Conservation (phyloP, 306 rosid species). For the Astragalus membranaceus region DNA sequence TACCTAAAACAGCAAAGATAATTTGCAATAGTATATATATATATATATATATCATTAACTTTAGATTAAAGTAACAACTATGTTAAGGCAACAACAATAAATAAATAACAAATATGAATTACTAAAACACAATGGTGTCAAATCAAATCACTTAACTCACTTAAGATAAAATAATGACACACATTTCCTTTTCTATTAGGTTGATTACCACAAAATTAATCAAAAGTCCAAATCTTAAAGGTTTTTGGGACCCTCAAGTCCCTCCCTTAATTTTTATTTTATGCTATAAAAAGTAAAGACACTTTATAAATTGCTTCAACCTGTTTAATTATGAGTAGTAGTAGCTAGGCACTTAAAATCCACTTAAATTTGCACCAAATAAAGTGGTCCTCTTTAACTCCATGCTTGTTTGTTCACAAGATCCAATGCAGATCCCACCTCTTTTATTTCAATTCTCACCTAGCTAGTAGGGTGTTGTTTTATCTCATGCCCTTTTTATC, state of each 20-base stretch:
- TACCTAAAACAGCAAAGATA: slow-evolving; percentile 10
- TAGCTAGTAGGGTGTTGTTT: slow-evolving; percentile 8
- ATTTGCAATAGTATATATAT: slow-evolving; percentile 4
- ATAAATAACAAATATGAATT: background rate
- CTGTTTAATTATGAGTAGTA: slow-evolving; percentile 38
- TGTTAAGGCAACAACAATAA: slow-evolving; percentile 32
- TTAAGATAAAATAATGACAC: slow-evolving; percentile 26
- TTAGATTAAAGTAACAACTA: slow-evolving; percentile 20
- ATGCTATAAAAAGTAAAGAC: slow-evolving; percentile 33
- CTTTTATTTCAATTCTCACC: background rate
- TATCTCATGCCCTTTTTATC: slow-evolving; percentile 16
- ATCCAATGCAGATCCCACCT: slow-evolving; percentile 23
- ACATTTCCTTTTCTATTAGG: slow-evolving; percentile 30
- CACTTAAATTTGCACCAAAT: slow-evolving; percentile 34
- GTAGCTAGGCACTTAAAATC: slow-evolving; percentile 43
- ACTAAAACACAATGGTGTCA: slow-evolving; percentile 43
- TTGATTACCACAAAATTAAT: slow-evolving; percentile 25
- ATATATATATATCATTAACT: slow-evolving; percentile 19
- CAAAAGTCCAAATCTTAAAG: slow-evolving; percentile 31
- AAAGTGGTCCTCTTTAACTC: slow-evolving; percentile 32
- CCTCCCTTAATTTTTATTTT: slow-evolving; percentile 21
- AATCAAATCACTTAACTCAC: slow-evolving; percentile 15
- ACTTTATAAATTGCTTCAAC: slow-evolving; percentile 36
- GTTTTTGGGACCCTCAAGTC: slow-evolving; percentile 31
- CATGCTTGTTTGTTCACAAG: slow-evolving; percentile 16